A percentile compares a stretch with the other conserved stretches of the same genome.
phyloP scores from a whole-genome alignment of 2,329 filamentous ascomycete genomes.

The Phialemonium atrogriseum region DNA sequence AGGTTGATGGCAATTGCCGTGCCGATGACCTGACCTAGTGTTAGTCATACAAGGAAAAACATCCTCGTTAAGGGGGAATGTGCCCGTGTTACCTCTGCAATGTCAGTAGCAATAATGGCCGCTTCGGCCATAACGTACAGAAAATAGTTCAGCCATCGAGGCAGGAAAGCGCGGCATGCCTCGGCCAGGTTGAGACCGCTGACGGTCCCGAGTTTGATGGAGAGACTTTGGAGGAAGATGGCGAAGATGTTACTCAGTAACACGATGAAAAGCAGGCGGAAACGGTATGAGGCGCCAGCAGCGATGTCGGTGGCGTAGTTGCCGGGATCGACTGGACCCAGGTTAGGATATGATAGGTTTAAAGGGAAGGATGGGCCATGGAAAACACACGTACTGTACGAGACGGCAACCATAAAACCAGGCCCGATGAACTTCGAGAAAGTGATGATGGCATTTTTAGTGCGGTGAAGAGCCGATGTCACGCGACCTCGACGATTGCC shows the following conservation, averaged over 20 bases:
- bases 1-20: constrained; percentile 63
- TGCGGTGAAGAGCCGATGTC: constrained; percentile 1
- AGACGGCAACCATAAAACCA: constrained; percentile 56
- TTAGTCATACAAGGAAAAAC: constrained; percentile 5
- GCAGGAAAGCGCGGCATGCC: constrained; percentile 56
- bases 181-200: constrained; percentile 60
- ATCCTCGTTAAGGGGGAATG: neutral
- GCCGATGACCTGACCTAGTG: constrained; percentile 50
- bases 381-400: constrained; percentile 38
- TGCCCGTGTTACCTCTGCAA: constrained; percentile 46
- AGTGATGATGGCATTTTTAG: constrained; percentile 28
- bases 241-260: constrained; percentile 63
- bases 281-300: constrained; percentile 58
- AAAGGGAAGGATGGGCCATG: neutral
- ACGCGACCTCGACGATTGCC: constrained; percentile 5
- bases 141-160: constrained; percentile 53
- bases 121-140: constrained; percentile 57
- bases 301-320: constrained; percentile 66
- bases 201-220: constrained; percentile 61
- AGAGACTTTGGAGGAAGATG: constrained; percentile 60
- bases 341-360: constrained; percentile 4
- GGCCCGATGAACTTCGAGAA: constrained; percentile 55
- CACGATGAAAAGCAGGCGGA: constrained; percentile 59
- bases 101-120: constrained; percentile 64
- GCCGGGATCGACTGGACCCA: constrained; percentile 42